These are phyloP conservation scores for Leccinum ochraceum DNA, from an alignment of 768 basidiomycete genomes.

Conservation along the genomic window DNA sequence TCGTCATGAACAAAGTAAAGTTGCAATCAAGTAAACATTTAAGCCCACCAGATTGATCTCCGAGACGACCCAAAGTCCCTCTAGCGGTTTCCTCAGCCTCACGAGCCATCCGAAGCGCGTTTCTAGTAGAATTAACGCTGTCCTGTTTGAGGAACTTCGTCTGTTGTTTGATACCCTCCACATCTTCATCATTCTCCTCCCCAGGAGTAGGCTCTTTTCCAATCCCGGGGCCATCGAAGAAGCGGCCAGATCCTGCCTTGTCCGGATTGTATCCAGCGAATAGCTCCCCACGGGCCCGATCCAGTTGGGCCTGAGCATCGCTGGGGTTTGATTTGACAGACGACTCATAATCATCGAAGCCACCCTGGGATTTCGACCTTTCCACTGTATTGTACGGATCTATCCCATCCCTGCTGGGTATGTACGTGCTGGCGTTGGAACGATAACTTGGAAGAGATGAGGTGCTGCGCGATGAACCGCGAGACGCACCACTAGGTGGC, in stretches of 20 bases:
- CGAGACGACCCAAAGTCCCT: constrained; percentile 79
- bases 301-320: constrained; percentile 47
- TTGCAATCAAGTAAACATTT: background rate
- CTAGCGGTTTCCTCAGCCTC: constrained; percentile 96
- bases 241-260: constrained; percentile 60
- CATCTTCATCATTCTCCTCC: constrained; percentile 81
- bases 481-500: constrained; percentile 28
- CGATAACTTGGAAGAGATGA: constrained; percentile 46
- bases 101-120: constrained; percentile 89
- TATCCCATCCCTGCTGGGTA: constrained; percentile 63
- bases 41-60: constrained; percentile 86
- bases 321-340: constrained; percentile 6
- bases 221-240: constrained; percentile 61
- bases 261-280: constrained; percentile 73
- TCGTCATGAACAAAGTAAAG: background rate
- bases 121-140: constrained; percentile 82
- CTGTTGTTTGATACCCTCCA: constrained; percentile 94
- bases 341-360: constrained; percentile 27
- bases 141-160: constrained; percentile 91
- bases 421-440: constrained; percentile 62
- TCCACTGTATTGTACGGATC: constrained; percentile 48
- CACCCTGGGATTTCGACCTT: constrained; percentile 28
- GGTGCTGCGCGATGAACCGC: constrained; percentile 32
- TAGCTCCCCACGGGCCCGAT: constrained; percentile 69
- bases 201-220: constrained; percentile 53